These are phyloP conservation scores for Fragosphaeria purpurea DNA, from an alignment of 2,329 filamentous ascomycete genomes.

Conservation along the genomic window DNA sequence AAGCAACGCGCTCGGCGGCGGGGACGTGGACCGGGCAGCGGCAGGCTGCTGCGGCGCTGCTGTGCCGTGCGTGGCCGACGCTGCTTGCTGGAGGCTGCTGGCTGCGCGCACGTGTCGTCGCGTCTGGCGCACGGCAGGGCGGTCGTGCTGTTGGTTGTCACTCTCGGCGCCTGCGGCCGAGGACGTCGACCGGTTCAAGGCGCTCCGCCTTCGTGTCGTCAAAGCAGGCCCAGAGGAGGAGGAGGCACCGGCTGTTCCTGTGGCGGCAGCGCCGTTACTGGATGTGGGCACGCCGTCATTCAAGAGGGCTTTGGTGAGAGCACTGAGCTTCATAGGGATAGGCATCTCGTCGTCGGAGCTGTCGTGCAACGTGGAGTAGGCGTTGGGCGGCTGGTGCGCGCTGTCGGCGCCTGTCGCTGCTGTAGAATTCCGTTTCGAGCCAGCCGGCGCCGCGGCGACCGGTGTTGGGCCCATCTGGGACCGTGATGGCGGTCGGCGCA, in stretches of 20 bases:
- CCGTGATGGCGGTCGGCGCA: conserved; percentile 40
- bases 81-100: conserved; percentile 29
- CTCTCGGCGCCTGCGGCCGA: conserved; percentile 31
- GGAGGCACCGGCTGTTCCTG: conserved; percentile 15
- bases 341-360: conserved; percentile 93
- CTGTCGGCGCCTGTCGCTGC: not conserved
- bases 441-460: conserved; percentile 14
- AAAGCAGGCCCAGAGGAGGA: conserved; percentile 33
- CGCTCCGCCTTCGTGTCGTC: conserved; percentile 40
- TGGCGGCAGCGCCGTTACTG: conserved; percentile 23
- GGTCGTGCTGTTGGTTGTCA: conserved; percentile 13
- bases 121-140: conserved; percentile 17
- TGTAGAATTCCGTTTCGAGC: conserved; percentile 7
- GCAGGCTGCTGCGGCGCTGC: conserved; percentile 1
- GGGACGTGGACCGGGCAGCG: conserved; percentile 31
- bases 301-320: conserved; percentile 78
- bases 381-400: conserved; percentile 21
- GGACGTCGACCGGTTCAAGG: conserved; percentile 33
- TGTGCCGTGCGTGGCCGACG: conserved; percentile 6
- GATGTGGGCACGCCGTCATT: conserved; percentile 47
- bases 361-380: conserved; percentile 53
- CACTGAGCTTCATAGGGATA: conserved; percentile 86
- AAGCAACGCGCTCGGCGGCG: conserved; percentile 19
- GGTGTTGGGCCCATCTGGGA: conserved; percentile 28
- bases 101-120: conserved; percentile 37